A percentile compares a stretch with the other conserved stretches of the same genome.
phyloP scores from a whole-genome alignment of 2,329 filamentous ascomycete genomes.

The Neonectria hederae region DNA sequence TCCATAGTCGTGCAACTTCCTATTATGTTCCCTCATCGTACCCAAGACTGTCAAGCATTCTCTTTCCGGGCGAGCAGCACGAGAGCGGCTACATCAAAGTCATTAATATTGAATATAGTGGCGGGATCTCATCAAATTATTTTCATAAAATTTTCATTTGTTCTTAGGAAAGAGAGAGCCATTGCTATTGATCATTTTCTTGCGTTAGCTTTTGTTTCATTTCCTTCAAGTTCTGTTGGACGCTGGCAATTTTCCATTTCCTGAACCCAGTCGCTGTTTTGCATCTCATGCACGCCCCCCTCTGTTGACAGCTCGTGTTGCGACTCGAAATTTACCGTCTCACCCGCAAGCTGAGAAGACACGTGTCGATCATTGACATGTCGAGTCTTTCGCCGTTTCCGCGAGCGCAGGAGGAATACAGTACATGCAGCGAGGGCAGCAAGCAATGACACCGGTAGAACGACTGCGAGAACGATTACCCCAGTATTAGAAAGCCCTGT shows the following conservation, averaged over 20 bases:
- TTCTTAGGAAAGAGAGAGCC: too few species aligned
- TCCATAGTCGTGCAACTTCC: too few species aligned
- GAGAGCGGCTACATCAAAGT: too few species aligned
- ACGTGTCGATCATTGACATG: neutral
- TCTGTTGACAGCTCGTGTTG: neutral
- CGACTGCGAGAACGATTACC: constrained; percentile 4
- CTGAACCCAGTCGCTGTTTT: neutral
- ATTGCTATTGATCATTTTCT: too few species aligned
- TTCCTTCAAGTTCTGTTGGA: neutral
- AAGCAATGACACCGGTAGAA: neutral
- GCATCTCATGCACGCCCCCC: neutral
- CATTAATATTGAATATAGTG: too few species aligned
- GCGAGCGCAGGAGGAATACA: neutral
- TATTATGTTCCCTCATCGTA: too few species aligned
- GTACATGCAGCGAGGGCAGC: neutral
- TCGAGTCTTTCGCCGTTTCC: neutral
- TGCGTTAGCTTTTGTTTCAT: neutral
- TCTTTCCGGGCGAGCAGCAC: too few species aligned
- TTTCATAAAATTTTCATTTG: too few species aligned
- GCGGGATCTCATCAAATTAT: too few species aligned
- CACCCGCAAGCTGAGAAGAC: neutral
- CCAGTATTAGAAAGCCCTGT: neutral
- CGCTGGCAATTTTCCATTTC: neutral
- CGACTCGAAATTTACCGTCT: neutral
- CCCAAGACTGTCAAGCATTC: too few species aligned